phyloP scores from a whole-genome alignment of 768 basidiomycete genomes.

The Panaeolus cyanescens region DNA sequence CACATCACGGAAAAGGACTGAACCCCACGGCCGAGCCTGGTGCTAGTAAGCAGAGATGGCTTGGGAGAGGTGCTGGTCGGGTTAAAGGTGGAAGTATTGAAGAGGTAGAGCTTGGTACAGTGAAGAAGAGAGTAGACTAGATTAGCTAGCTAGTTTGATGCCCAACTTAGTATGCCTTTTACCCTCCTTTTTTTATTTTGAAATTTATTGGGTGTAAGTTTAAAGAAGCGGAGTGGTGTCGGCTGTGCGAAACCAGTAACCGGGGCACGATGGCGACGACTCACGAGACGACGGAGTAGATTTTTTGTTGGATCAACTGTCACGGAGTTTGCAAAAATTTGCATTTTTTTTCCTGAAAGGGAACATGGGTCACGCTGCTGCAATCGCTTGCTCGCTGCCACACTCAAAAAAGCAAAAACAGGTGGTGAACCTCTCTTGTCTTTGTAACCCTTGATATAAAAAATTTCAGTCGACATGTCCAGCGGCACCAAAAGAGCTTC shows the following conservation, averaged over 20 bases:
- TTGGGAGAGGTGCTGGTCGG: conserved; percentile 32
- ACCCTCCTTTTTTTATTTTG: background rate
- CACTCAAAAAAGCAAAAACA: background rate
- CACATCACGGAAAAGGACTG: conserved; percentile 75
- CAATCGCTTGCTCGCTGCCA: conserved; percentile 11
- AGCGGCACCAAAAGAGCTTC: conserved; percentile 75
- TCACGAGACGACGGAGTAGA: conserved; percentile 3
- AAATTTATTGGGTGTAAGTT: background rate
- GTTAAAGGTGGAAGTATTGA: conserved; percentile 46
- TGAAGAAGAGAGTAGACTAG: conserved; percentile 78
- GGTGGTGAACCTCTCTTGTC: conserved; percentile 12
- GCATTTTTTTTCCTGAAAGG: conserved; percentile 12
- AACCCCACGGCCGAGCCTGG: conserved; percentile 32
- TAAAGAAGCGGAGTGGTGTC: background rate
- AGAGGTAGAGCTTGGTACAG: conserved; percentile 77
- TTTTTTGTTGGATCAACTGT: conserved; percentile 7
- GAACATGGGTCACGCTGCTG: conserved; percentile 10
- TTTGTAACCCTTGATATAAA: conserved; percentile 14
- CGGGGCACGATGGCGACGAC: background rate
- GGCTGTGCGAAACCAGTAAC: background rate
- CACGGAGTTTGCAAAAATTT: conserved; percentile 35
- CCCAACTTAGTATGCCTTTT: background rate
- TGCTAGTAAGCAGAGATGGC: conserved; percentile 40
- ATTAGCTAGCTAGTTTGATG: conserved; percentile 8
- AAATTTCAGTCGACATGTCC: conserved; percentile 27